Evolutionary conservation across 495 filamentous ascomycete genomes (phyloP), one percentile per base, ranked within the genome.

Genomic region (Penicillium paradoxum): DNA sequence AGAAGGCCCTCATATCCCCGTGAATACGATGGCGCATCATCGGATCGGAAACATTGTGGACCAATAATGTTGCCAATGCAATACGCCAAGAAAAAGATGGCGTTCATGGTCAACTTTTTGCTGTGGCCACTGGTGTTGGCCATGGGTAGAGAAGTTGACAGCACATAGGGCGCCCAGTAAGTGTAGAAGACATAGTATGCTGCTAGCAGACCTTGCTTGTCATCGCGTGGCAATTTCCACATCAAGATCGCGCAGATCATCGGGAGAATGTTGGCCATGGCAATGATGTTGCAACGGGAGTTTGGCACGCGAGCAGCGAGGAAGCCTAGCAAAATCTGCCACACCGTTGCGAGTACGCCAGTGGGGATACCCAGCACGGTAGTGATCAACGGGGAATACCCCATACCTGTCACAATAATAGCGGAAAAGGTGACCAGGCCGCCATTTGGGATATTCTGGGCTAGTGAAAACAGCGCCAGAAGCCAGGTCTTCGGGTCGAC

Each of bases 21-120:
- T 1, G 65, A 62, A 47, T 75, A 75, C 9, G 53, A 70, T 1
- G 82, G 83, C 4, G 76, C 77, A 48, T 84, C 79, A 25, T 68
- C 64, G 1, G 69, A 62, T n/a, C 74, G 74, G 57, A 85, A 86
- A 6, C 79, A 74, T 56, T 83, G 80, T 2, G 82, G 81, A 0
- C 81, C 80, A 63, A 84, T 83, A 41, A 84, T 79, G 60, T 79
- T 83, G 21, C 67, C 65, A 3, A 63, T 53, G 13, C 60, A 65
- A 40, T 66, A 69, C 6, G 57, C 64, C 36, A 71, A 51, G 22
- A 63, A 71, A 32, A 69, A 53, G 25, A 68, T 53, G 0, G 64
- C 60, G 24, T 66, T 63, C 41, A 65, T 56, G 4, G 60, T 60
- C 15, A 53, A 53, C 27, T 67, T 69, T 48, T 71, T 71, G 21